A percentile compares a stretch with the other conserved stretches of the same genome.
Conservation (phyloP, 805 yeast genomes). For the Saccharomycopsis amapae region DNA sequence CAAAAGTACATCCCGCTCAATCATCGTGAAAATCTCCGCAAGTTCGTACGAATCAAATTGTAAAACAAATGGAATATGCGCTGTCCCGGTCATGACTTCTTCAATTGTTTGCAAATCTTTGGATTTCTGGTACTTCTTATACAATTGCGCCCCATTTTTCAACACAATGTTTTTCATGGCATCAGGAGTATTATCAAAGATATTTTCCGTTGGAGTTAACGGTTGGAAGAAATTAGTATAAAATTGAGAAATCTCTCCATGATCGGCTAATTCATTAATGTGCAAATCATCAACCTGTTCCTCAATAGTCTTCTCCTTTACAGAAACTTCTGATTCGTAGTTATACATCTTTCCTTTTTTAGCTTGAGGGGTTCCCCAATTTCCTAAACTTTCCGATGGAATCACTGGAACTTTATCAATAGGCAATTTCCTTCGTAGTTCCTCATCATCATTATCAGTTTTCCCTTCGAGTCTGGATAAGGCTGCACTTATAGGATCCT, state of each 20-base stretch:
- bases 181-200: slow-evolving; percentile 3
- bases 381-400: slow-evolving; percentile 1
- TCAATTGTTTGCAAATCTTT: not conserved
- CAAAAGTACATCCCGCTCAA: slow-evolving; percentile 74
- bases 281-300: slow-evolving; percentile 16
- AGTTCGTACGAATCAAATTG: slow-evolving; percentile 59
- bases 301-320: slow-evolving; percentile 7
- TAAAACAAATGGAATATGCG: slow-evolving; percentile 77
- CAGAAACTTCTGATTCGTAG: too few relatives aligned
- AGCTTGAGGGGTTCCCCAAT: not conserved
- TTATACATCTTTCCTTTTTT: not conserved
- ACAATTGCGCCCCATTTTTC: not conserved
- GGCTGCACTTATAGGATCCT: slow-evolving; percentile 70
- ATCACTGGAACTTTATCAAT: slow-evolving; percentile 7
- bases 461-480: slow-evolving; percentile 64
- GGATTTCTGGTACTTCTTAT: not conserved
- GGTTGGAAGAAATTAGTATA: slow-evolving; percentile 2
- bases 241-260: too few relatives aligned
- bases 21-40: slow-evolving; percentile 77
- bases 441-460: not conserved
- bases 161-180: too few relatives aligned
- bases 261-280: slow-evolving; percentile 2
- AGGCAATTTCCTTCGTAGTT: not conserved
- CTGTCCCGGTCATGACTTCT: slow-evolving; percentile 6
- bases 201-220: slow-evolving; percentile 9